A percentile compares a stretch with the other conserved stretches of the same genome.
Evolutionary conservation across 345 rosid genomes (phyloP).

Genomic region (Populus tremula): DNA sequence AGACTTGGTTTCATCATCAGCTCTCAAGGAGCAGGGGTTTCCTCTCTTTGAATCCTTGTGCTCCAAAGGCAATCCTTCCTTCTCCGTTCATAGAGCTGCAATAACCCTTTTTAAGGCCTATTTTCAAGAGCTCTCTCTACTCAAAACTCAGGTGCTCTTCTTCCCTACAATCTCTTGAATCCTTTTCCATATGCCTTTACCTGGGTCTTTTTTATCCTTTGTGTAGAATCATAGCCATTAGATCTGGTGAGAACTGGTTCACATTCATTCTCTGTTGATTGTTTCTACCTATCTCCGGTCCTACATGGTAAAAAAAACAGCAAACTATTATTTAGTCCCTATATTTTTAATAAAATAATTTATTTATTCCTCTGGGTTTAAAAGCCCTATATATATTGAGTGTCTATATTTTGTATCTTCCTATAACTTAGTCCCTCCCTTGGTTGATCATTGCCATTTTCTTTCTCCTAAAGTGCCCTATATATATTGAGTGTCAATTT

Average conservation of each 20-base stretch:
- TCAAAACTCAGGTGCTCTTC: constrained; percentile 41
- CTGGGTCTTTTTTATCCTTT: not conserved
- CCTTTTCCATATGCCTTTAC: not conserved
- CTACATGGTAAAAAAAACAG: too few relatives aligned
- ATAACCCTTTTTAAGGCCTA: constrained; percentile 34
- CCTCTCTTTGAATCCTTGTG: constrained; percentile 41
- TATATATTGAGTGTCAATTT: too few relatives aligned
- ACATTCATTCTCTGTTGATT: not conserved
- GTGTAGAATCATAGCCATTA: not conserved
- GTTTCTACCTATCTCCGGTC: too few relatives aligned
- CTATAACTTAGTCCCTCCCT: too few relatives aligned
- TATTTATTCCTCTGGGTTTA: too few relatives aligned
- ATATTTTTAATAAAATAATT: too few relatives aligned
- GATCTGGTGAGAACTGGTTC: constrained; percentile 1
- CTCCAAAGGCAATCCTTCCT: constrained; percentile 30
- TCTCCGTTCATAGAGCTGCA: constrained; percentile 41
- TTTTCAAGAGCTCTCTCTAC: constrained; percentile 24
- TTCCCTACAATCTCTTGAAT: not conserved
- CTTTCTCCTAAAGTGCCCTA: too few relatives aligned
- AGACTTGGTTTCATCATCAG: constrained; percentile 30
- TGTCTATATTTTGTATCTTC: not conserved
- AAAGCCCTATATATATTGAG: too few relatives aligned
- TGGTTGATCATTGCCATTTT: too few relatives aligned
- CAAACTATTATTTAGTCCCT: not conserved
- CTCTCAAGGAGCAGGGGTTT: constrained; percentile 9